Evolutionary conservation across 2,329 filamentous ascomycete species (phyloP), one percentile per base, ranked within the genome.

Genomic region (Fusarium globosum): DNA sequence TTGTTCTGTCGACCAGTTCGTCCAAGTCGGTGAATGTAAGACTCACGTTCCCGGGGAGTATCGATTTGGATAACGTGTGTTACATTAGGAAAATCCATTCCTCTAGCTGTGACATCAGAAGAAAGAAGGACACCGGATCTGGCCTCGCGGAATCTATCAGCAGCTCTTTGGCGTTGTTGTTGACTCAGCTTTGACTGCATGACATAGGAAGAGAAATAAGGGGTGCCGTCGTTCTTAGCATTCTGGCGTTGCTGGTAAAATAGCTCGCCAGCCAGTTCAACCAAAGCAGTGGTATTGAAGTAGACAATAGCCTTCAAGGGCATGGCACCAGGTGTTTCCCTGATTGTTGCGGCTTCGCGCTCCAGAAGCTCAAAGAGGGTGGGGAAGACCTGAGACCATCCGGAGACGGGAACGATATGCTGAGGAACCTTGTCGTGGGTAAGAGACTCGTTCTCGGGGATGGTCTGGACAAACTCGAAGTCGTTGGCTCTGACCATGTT

Each of bases 291-390:
- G 28, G 93, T 94, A 77, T 93, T 93, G 81, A 96, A 92, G 85
- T 97, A 99, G 46, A 97, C 86, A 68, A 99, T 97, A n/a, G 94
- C 94, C 87, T 99, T 99, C 89, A 98, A 98, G 0, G 94, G 93
- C 21, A 82, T 82, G 7, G 70, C 77, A 8, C 81, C 80, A 4
- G 77, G 81, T 71, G 86, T 83, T 71, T 82, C 78, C 4, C 73
- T 77, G 26, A 83, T 80, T 30, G 84, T 83, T 36, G 85, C 76
- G n/a, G 87, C 81, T 76, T 93, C 90, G 41, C 88, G 87, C 61
- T 91, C 84, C 52, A 92, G 85, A 58, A 98, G 87, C 82, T 98
- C 95, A 61, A 96, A 87, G 26, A 98, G 81, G 6, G 92, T 84
- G 21, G 96, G 94, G 69, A 94, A 86, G 46, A 91, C 84, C 81